Evolutionary conservation across 2,329 filamentous ascomycete genomes (phyloP), one percentile per base, ranked within the genome.

Genomic region (Aspergillaceae sp.): DNA sequence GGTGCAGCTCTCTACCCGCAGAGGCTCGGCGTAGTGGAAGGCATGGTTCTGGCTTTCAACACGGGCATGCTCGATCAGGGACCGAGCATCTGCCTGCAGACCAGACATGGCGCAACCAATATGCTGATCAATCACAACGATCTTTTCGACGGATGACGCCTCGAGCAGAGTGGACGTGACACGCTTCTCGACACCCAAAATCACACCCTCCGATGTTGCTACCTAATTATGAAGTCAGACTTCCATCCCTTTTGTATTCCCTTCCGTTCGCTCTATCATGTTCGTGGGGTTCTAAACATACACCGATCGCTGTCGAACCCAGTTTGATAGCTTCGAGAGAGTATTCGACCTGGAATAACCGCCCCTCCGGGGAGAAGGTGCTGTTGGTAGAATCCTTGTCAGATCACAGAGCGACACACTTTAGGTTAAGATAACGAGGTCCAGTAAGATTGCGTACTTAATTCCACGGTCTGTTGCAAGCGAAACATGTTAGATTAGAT

Each of bases 261-360:
- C 19, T 19, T 19, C 19, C 1, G 19, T 19, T 19, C 19, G 19
- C 19, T 19, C 1, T 19, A 19, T 19, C 19, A 19, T 19, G 19
- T 19, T 19, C 19, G 19, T 19, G 19, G 19, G 19, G 19, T 19
- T 19, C 19, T 19, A 45, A 43, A 68, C 74, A 50, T 76, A 83
- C 90, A 61, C 92, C 92, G 74, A 98, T 98, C 65, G 92, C 92
- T 59, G 92, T 98, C 62, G 87, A 94, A 59, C 92, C 92, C 58
- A 97, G 87, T 78, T 98, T 98, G 82, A 98, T 98, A 72, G 92
- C 92, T 78, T 98, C 92, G 70, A 98, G 86, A 50, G 92, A 97
- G 82, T 98, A 98, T 85, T 98, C 92, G 77, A 98, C 92, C 77
- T 98, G 92, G 81, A 98, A 98, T 71, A 98, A 87, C 73, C 92